Evolutionary conservation across 306 rosid genomes (phyloP), one percentile per base, ranked within the genome.

Genomic region (Lathyrus aphaca): DNA sequence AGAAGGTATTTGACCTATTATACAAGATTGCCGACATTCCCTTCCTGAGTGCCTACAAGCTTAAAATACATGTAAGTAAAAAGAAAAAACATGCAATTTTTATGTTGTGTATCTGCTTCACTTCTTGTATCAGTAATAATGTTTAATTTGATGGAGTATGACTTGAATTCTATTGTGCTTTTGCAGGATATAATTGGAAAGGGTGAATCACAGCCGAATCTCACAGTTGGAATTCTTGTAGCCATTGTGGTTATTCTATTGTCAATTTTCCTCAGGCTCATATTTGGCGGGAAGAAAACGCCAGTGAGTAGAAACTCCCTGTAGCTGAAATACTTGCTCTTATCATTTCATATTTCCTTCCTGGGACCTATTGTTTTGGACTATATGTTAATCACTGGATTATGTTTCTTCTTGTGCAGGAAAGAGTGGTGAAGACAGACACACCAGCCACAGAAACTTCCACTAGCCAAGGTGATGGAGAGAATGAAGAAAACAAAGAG

Each of bases 11-110:
- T 73, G 96, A 90, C 43, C 45, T 93, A 46, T 82, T 93, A n/a
- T 93, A 93, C 90, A 85, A 84, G 86, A 42, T 88, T 12, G 98
- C 84, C 3, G 97, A 90, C 65, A 64, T 93, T 58, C 87, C 97
- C 59, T 85, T 90, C 84, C 79, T 93, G 21, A 85, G 82, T 66
- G 79, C 79, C 30, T 74, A 90, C 86, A 87, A 86, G 78, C 69
- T 69, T 5, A 82, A 86, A 79, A 81, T 93, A 57, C 8, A 69
- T 64, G 98, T 93, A 64, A 85, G 92, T 43, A 16, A 21, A 9
- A 18, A 37, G 18, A 12, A 38, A 3, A 23, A 3, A 46, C 10
- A 21, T 42, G 8, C 3, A 56, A 27, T 14, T 6, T 29, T 56
- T 56, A 16, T 56, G 63, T 8, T 56, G 19, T 11, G 63, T 10